Conservation (phyloP, 441 rosid genomes). For the Adansonia madagascariensis region DNA sequence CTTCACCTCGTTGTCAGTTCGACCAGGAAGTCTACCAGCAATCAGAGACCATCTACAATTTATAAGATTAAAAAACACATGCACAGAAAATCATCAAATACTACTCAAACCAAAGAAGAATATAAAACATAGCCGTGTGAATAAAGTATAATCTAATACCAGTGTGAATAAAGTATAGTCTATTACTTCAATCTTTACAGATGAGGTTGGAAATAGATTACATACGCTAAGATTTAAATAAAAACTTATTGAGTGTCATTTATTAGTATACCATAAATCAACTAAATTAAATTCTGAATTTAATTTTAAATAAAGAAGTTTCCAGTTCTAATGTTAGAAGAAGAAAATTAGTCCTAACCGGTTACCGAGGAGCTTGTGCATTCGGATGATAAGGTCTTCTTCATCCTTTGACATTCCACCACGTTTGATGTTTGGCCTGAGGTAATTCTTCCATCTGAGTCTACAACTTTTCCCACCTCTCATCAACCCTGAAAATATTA, state of each 20-base stretch:
- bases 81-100: no score
- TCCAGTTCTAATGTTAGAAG: background rate
- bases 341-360: constrained; percentile 33
- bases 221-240: no score
- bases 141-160: background rate
- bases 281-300: no score
- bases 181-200: no score
- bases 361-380: constrained; percentile 75
- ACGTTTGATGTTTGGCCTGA: constrained; percentile 66
- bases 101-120: no score
- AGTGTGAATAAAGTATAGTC: no score
- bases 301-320: background rate
- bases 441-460: constrained; percentile 69
- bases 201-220: no score
- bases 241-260: no score
- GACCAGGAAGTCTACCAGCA: constrained; percentile 66
- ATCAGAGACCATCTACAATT: constrained; percentile 57
- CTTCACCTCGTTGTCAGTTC: constrained; percentile 71
- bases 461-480: constrained; percentile 75
- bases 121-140: no score
- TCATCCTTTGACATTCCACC: constrained; percentile 66
- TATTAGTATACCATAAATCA: no score
- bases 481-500: constrained; percentile 43
- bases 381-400: constrained; percentile 68
- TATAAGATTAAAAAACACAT: no score